These are phyloP conservation scores for Cinnamomum chago DNA, from an alignment of 164 flowering plant genomes.

Conservation along the genomic window DNA sequence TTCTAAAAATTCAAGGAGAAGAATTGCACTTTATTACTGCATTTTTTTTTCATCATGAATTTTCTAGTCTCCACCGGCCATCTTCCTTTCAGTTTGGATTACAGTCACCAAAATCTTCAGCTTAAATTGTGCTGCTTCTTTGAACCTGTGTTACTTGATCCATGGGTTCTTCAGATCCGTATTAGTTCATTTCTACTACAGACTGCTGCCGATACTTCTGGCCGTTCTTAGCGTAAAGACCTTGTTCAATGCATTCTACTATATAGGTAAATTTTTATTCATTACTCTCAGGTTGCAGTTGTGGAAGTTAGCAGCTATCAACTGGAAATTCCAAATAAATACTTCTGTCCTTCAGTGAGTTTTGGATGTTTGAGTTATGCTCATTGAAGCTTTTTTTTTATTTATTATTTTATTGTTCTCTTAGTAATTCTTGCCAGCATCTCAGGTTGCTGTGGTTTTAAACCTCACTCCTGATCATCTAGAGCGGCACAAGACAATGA, in stretches of 20 bases:
- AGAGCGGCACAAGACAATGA: conserved; percentile 45
- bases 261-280: background rate
- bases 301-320: conserved; percentile 56
- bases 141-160: background rate
- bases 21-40: too few relatives aligned
- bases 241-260: background rate
- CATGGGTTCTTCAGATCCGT: background rate
- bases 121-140: background rate
- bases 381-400: background rate
- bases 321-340: conserved; percentile 35
- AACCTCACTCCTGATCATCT: conserved; percentile 48
- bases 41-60: background rate
- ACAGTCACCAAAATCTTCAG: too few relatives aligned
- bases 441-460: conserved; percentile 40
- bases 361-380: background rate
- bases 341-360: conserved; percentile 36
- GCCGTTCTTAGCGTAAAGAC: background rate
- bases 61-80: background rate
- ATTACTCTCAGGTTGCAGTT: conserved; percentile 35
- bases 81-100: too few relatives aligned
- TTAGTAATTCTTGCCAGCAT: background rate
- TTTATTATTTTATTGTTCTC: background rate
- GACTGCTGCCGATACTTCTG: background rate
- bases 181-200: background rate
- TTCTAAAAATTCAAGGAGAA: too few relatives aligned